A percentile compares a stretch with the other conserved stretches of the same genome.
Conservation (phyloP, 148 eudicot genomes). For the Arctostaphylos glauca region DNA sequence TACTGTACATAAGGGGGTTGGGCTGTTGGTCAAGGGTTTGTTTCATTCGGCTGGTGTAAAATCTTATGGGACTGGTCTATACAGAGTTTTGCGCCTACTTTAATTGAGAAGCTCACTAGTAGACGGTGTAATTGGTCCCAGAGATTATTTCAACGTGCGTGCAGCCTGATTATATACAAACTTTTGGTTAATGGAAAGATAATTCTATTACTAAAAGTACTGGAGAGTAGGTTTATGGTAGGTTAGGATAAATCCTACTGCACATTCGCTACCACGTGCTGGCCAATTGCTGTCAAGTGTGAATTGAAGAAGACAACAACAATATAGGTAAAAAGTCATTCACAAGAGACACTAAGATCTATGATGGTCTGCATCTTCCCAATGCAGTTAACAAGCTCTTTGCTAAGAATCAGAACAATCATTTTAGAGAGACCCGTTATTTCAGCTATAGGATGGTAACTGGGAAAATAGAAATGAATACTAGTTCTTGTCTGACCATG, state of each 20-base stretch:
- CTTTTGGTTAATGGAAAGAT: neutral
- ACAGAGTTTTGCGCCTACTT: neutral
- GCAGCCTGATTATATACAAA: neutral
- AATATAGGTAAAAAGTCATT: neutral
- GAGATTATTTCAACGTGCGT: neutral
- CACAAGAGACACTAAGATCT: neutral
- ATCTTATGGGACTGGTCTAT: neutral
- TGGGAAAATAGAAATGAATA: neutral
- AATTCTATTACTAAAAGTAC: neutral
- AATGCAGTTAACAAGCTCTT: neutral
- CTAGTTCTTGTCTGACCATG: neutral
- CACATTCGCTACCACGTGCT: neutral
- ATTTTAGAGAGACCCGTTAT: neutral
- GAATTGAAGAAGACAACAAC: neutral
- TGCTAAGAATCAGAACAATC: neutral
- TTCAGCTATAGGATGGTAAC: neutral
- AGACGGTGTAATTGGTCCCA: too few relatives aligned
- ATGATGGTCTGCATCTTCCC: neutral
- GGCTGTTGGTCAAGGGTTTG: neutral
- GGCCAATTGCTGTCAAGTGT: neutral
- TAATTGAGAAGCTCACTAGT: neutral
- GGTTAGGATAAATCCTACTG: neutral
- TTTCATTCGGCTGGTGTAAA: neutral
- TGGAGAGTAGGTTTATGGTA: neutral
- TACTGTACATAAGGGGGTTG: too few relatives aligned